Base-by-base conservation (phyloP, 805 yeast species). In the Candida cerambycidarum region DNA sequence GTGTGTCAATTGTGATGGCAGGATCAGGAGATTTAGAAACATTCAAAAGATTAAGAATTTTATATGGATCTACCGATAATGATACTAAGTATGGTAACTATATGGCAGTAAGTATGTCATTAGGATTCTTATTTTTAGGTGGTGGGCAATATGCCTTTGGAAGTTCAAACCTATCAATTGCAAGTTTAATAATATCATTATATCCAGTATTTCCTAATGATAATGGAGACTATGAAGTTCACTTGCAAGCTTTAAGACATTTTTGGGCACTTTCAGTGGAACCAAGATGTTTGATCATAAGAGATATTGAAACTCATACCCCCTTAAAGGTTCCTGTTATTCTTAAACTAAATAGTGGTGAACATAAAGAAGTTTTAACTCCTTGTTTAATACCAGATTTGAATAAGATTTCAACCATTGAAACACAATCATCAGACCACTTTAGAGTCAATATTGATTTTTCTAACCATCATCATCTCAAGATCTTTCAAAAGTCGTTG, bases 91-190 rank as follows among this genome's bases (percentile, higher is more conserved):
- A 78, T 59, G 93, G 96, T 0, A 78, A 80, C 45, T 86, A 78
- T 54, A 79, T 85, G 80, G 86, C 90, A 0, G 71, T 82, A 1
- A 88, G 86, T 53, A 76, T 87, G 69, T 86, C 95, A 0, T 62
- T 93, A 29, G 99, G 99, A 2, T 80, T 92, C 53, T 67, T 92
- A 41, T 90, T 92, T 57, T 61, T 93, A 28, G 97, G 97, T 0
- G 93, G 96, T 1, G 97, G 98, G 0, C 97, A 89, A 58, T 89
- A 80, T 60, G 89, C 95, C 0, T 76, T 93, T 44, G 73, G 79
- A 29, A 75, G 72, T 13, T 77, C 85, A 3, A 75, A 79, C 42
- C 68, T 84, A 54, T 79, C 88, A 2, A 67, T 82, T 41, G 95
- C 90, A 0, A 61, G 83, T 2, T 70, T 93, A 52, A 64, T 89